These are phyloP conservation scores for Prunus kanzakura DNA, from an alignment of 306 rosid species.

Conservation along the genomic window DNA sequence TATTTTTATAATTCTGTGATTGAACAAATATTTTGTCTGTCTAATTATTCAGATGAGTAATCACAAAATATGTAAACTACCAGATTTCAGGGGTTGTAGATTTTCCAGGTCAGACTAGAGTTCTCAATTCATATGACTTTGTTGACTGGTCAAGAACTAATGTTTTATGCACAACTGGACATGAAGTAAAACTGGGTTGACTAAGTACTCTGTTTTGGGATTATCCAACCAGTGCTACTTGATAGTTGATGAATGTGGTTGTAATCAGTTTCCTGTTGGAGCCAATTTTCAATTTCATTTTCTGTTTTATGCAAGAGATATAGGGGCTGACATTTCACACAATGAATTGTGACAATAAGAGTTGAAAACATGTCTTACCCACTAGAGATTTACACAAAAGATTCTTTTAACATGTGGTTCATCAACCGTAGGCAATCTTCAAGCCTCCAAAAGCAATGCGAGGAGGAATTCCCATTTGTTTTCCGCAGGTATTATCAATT, in stretches of 20 bases:
- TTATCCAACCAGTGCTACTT: neutral
- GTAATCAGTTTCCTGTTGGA: neutral
- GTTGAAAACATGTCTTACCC: conserved; percentile 13
- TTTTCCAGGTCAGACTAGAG: neutral
- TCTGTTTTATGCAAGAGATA: neutral
- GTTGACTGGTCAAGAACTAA: neutral
- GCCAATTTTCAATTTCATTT: neutral
- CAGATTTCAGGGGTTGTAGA: neutral
- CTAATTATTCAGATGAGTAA: neutral
- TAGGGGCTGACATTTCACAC: neutral
- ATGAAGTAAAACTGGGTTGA: neutral
- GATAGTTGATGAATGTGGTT: neutral
- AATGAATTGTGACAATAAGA: neutral
- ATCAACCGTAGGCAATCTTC: conserved; percentile 50
- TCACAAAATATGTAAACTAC: neutral
- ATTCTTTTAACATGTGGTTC: conserved; percentile 11
- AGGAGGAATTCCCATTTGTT: conserved; percentile 91
- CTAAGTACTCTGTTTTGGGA: neutral
- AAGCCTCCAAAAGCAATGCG: conserved; percentile 76
- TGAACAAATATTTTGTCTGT: neutral
- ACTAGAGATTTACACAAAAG: conserved; percentile 3
- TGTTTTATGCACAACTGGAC: neutral
- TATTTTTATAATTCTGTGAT: neutral
- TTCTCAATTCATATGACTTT: neutral
- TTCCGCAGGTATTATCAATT: conserved; percentile 67